Evolutionary conservation across 169 alveolate genomes (phyloP), one percentile per base, ranked within the genome.

Genomic region (Cryptosporidium sp.): DNA sequence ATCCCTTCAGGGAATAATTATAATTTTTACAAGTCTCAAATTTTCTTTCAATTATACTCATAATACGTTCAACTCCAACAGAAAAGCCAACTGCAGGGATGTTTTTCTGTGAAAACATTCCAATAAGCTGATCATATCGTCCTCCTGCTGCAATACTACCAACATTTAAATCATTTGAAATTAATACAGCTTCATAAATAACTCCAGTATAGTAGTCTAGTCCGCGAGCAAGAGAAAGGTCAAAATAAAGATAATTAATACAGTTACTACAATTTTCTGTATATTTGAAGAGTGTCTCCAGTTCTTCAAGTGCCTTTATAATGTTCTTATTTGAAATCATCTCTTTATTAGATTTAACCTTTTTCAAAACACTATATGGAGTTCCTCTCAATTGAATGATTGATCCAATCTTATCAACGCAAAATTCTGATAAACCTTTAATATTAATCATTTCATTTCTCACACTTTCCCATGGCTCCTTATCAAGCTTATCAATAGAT

Each of bases 141-240:
- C 99, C 99, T 16, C 99, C 99, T 10, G 98, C 99, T n/a, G 98
- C 99, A 18, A 98, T 96, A 29, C 99, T 96, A 3, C 99, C 99
- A 33, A 97, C 96, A 43, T 93, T 93, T 21, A 59, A 84, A 29
- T 92, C 93, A 16, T 71, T 75, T 16, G 94, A 95, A 14, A 94
- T 87, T 18, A 97, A 91, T 37, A 97, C 98, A 14, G 98, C 99
- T 85, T 98, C 99, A 69, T 95, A 97, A 50, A 97, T 97, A 7
- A 98, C 93, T 0, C 99, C 99, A 16, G 99, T 98, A 91, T 98
- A 98, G 94, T 98, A 98, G 92, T 98, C 99, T 67, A 98, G 94
- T 8, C 99, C 99, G 91, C 99, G 93, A 7, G 99, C 99, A 29
- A 98, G 92, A 12, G 98, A 93, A 71, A 97, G 92, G 85, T 98